Base-by-base conservation (phyloP, 1,139 yeast species). In the Magnusiomyces ingens region DNA sequence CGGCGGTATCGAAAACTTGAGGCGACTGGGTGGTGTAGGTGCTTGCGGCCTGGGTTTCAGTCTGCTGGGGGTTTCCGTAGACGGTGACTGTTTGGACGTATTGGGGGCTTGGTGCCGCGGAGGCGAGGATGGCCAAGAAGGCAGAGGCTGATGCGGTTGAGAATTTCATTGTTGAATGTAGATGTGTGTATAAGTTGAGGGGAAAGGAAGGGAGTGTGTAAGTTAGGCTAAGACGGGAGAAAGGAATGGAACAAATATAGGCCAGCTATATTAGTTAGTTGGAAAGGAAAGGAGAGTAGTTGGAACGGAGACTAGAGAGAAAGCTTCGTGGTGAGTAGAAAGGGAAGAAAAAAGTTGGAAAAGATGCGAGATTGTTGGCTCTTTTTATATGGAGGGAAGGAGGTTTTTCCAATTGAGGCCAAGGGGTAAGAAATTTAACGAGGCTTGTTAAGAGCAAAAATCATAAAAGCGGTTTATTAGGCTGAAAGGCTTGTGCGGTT, bases 11-110 rank as follows among this genome's bases (percentile, higher is more conserved):
- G 12, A 21, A 45, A 11, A 37, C 38, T 38, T 29, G 45, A 18
- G 50, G 51, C 42, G 57, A 37, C 15, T 40, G 52, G 26, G 55
- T 49, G 32, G 45, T 53, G 22, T 22, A 50, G 11, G 45, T 49
- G 47, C 44, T 48, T 19, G 45, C 35, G 32, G 32, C 50, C 15
- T 45, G 50, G 3, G 53, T 51, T 18, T 17, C 52, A 26, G 45
- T 40, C 3, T 29, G 37, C 40, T 49, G 50, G n/a, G 48, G 48
- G 22, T 35, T 45, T 12, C 17, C 13, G 41, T 45, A 45, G 44
- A 49, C 44, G 10, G 52, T 49, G 19, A 49, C 52, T 3, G 29
- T 19, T 8, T 35, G 36, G 13, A 35, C 44, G 6, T 37, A 21
- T 11, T 32, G 32, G 12, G 47, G 29, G 6, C 15, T 21, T 3